phyloP scores from a whole-genome alignment of 2,329 filamentous ascomycete genomes.

The Knoxdaviesia capensis region DNA sequence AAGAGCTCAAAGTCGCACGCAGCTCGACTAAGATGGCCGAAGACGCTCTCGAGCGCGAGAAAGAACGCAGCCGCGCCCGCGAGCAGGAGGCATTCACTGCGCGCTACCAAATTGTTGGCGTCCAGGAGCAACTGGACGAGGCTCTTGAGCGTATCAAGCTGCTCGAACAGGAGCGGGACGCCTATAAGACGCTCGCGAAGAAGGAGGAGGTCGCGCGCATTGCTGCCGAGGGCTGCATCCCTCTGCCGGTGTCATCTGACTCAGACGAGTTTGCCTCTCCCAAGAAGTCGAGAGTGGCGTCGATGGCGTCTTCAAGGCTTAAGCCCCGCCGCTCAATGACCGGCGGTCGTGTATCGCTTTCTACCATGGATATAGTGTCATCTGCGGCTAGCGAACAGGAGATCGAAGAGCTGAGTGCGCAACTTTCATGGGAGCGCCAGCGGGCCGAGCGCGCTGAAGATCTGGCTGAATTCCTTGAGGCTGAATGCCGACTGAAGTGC shows the following conservation, averaged over 20 bases:
- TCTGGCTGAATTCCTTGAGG: conserved; percentile 54
- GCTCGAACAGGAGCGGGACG: conserved; percentile 55
- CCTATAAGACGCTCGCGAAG: conserved; percentile 49
- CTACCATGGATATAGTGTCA: conserved; percentile 28
- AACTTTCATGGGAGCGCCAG: conserved; percentile 37
- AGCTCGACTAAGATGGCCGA: conserved; percentile 32
- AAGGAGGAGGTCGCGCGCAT: conserved; percentile 56
- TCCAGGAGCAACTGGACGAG: conserved; percentile 47
- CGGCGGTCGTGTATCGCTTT: conserved; percentile 20
- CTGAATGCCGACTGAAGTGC: conserved; percentile 50
- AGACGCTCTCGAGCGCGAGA: conserved; percentile 40
- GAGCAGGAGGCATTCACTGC: conserved; percentile 52
- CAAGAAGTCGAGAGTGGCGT: conserved; percentile 17
- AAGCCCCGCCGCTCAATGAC: conserved; percentile 7
- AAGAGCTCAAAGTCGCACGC: conserved; percentile 46
- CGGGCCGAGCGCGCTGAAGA: conserved; percentile 50
- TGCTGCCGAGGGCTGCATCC: conserved; percentile 49
- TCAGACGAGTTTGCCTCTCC: conserved; percentile 44
- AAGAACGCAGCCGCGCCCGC: conserved; percentile 35
- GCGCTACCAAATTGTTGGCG: conserved; percentile 41
- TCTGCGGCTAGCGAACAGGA: conserved; percentile 36
- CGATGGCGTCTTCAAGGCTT: conserved; percentile 4
- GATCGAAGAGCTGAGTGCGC: conserved; percentile 31
- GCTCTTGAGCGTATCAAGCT: conserved; percentile 41
- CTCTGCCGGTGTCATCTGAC: conserved; percentile 33